Base-by-base conservation (phyloP, 495 filamentous ascomycete genomes). In the Pseudotulostoma volvatum region DNA sequence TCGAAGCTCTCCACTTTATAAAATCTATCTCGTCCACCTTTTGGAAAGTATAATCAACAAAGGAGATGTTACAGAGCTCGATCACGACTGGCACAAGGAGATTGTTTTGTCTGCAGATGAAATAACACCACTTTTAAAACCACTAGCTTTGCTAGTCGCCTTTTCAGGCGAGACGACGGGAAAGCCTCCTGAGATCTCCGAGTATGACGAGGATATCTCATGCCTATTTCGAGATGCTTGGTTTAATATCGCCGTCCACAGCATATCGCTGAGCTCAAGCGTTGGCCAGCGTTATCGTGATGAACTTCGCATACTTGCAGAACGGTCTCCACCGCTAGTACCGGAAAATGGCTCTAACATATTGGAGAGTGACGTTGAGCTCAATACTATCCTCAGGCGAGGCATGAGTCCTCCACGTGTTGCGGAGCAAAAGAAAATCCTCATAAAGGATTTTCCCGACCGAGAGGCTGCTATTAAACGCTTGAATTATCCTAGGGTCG, bases 231-330 rank as follows among this genome's bases (percentile, higher is more conserved):
- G 87, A 25, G 84, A 96, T 64, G 83, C 83, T 9, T 97, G 90
- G 90, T 94, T 93, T 56, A 97, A 97, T 52, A 81, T 95, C 37
- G 80, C 83, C 19, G 77, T 95, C 5, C 88, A 96, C 54, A 87
- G 86, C 21, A 93, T 95, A 51, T 75, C 70, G n/a, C 65, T 77
- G 11, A 70, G 66, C 13, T 83, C 84, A 0, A 66, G 68, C 15
- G 67, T 78, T 41, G 77, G 75, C 23, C 76, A 74, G 42, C 70
- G 69, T 46, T 71, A 83, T 47, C 47, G 68, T 15, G 73, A 76
- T 32, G 84, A 93, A 44, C 63, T 97, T 15, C 70, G 79, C 20
- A 63, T 79, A 33, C 76, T 97, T 56, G 90, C 90, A 3, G 73
- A 79, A 38, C 74, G 92, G 53, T 92, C 84, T 4, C 80, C 78